Base-by-base conservation (phyloP, 2,329 filamentous ascomycete species). In the Aspergillus ochraceoroseus region DNA sequence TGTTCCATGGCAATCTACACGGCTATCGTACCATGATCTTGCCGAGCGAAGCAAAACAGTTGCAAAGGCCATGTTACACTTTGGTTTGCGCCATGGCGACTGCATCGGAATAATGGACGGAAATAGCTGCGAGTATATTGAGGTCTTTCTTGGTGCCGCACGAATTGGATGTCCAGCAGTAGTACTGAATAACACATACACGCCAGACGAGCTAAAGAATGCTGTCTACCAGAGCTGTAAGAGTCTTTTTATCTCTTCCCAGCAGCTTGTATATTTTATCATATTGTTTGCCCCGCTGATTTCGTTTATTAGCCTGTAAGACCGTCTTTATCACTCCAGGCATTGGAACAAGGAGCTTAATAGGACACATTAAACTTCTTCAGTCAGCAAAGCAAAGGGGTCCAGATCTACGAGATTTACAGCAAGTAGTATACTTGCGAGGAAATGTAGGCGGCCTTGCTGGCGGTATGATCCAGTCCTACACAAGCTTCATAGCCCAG, bases 51-150 rank as follows among this genome's bases (percentile, higher is more conserved):
- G 47, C 23, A 26, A 15, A 6, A 8, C 34, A 4, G 18, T 43
- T 1, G 33, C 38, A 8, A 32, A 38, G 15, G 80, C 82, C 7
- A 62, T 87, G 44, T 64, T 84, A 19, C 72, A 75, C 11, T 73
- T 79, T 62, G 81, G 81, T 2, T 74, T 86, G 34, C 67, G 72
- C n/a, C 72, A 75, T 14, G 81, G 82, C 28, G 82, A 86, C 55
- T 71, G 81, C 17, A 72, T 87, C 12, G 83, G 77, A 14, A 81
- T 87, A 49, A 83, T 86, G 77, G 81, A 81, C 54, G 66, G 72
- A 1, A 73, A 75, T 41, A 70, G 71, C 44, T 67, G 70, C 37
- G 64, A 73, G 49, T 74, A 66, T 46, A 51, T 82, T 12, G 72
- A 81, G n/a, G 73, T 85, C 4, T 83, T 85, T 65, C 32, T 67